phyloP scores from a whole-genome alignment of 2,329 filamentous ascomycete genomes.

The Dactylellina sp. region DNA sequence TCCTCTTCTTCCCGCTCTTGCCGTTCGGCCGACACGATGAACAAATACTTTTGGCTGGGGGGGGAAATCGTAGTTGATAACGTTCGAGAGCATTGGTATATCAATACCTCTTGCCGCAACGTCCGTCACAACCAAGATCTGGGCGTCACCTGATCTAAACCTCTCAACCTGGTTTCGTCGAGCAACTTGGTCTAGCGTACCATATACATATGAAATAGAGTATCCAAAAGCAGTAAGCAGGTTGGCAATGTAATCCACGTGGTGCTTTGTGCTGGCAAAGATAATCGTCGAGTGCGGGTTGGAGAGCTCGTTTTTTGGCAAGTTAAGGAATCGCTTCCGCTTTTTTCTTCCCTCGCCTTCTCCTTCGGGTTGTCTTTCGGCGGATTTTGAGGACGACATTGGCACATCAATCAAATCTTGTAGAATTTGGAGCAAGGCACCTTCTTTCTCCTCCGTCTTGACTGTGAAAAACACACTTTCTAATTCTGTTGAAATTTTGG shows the following conservation, averaged over 20 bases:
- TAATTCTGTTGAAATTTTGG: slow-evolving; percentile 95
- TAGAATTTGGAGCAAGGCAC: slow-evolving; percentile 86
- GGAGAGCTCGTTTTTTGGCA: slow-evolving; percentile 65
- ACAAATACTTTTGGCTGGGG: slow-evolving; percentile 97
- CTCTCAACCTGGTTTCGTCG: slow-evolving; percentile 91
- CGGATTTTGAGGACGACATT: slow-evolving; percentile 71
- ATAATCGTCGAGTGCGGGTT: slow-evolving; percentile 93
- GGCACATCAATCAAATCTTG: slow-evolving; percentile 95
- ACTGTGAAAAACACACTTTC: slow-evolving; percentile 94
- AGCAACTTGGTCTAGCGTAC: slow-evolving; percentile 91
- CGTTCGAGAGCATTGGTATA: slow-evolving; percentile 94
- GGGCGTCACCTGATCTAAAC: slow-evolving; percentile 84
- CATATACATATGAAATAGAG: slow-evolving; percentile 92
- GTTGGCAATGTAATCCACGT: slow-evolving; percentile 89
- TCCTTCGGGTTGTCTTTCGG: slow-evolving; percentile 65
- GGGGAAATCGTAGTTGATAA: slow-evolving; percentile 98
- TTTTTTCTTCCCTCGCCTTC: slow-evolving; percentile 71
- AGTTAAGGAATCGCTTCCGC: slow-evolving; percentile 73
- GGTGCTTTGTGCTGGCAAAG: slow-evolving; percentile 94
- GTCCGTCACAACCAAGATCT: slow-evolving; percentile 95
- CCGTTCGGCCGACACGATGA: slow-evolving; percentile 94
- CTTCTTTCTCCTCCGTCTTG: slow-evolving; percentile 94
- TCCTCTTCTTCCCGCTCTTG: slow-evolving; percentile 88
- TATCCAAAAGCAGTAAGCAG: slow-evolving; percentile 86
- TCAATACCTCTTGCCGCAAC: slow-evolving; percentile 97